These are phyloP conservation scores for Castanopsis chinensis DNA, from an alignment of 306 rosid genomes.

Conservation along the genomic window DNA sequence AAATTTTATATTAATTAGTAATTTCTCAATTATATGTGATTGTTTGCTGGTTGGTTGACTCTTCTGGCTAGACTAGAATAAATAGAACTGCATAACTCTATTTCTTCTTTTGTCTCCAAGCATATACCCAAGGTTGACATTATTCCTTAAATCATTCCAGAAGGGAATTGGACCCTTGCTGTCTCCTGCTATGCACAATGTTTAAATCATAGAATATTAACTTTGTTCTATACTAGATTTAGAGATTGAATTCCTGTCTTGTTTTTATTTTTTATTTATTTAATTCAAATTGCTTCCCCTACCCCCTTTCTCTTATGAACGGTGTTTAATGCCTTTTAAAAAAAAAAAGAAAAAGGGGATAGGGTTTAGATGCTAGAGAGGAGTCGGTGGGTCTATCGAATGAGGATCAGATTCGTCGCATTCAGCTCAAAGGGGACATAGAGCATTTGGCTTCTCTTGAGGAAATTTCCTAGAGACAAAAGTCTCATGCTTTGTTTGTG, in stretches of 20 bases:
- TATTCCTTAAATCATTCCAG: background rate
- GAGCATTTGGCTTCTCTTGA: too few species aligned
- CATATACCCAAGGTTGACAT: background rate
- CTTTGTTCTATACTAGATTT: background rate
- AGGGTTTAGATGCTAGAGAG: too few species aligned
- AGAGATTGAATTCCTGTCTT: background rate
- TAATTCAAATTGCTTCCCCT: background rate
- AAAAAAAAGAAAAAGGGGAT: background rate
- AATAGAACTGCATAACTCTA: background rate
- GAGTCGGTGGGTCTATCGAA: too few species aligned
- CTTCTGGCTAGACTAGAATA: background rate
- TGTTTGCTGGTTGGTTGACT: background rate
- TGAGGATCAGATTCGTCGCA: too few species aligned
- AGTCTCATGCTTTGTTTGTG: too few species aligned
- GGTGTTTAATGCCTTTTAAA: background rate
- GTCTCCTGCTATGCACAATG: background rate
- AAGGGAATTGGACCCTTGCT: background rate
- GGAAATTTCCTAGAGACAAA: too few species aligned
- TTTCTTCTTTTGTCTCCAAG: background rate
- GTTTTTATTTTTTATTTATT: background rate
- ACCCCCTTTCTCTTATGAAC: background rate
- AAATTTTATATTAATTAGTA: background rate
- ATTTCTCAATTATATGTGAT: background rate
- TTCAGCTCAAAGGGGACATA: too few species aligned
- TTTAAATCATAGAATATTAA: background rate